These are phyloP conservation scores for Nectriaceae sp. DNA, from an alignment of 2,329 filamentous ascomycete species.

Conservation along the genomic window DNA sequence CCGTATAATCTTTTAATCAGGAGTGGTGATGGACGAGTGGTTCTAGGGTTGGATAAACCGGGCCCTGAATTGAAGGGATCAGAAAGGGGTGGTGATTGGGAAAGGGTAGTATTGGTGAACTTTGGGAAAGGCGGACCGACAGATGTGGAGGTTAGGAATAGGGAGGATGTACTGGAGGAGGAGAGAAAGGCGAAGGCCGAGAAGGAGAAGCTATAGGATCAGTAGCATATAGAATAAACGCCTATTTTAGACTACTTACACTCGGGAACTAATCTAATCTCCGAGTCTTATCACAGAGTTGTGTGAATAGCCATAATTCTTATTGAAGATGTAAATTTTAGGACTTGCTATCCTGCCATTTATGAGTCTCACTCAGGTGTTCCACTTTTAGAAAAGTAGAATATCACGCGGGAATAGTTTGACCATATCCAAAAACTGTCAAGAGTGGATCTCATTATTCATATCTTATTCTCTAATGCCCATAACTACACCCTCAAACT, in stretches of 20 bases:
- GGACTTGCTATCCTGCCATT: too few species aligned
- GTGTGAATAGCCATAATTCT: too few species aligned
- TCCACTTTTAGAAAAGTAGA: too few species aligned
- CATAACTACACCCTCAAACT: slow-evolving; percentile 10
- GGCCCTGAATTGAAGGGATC: slow-evolving; percentile 54
- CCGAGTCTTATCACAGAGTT: too few species aligned
- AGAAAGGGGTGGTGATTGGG: slow-evolving; percentile 55
- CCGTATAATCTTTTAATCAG: slow-evolving; percentile 50
- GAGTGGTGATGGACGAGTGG: slow-evolving; percentile 46
- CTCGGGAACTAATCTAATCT: too few species aligned
- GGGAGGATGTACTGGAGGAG: slow-evolving; percentile 51
- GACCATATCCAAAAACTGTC: too few species aligned
- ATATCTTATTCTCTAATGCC: slow-evolving; percentile 7
- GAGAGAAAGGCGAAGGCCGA: slow-evolving; percentile 37
- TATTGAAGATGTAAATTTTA: too few species aligned
- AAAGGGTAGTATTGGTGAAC: slow-evolving; percentile 59
- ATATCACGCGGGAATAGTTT: too few species aligned
- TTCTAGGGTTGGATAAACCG: slow-evolving; percentile 60
- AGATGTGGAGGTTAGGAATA: slow-evolving; percentile 53
- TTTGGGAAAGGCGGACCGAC: slow-evolving; percentile 54
- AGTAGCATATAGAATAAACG: not conserved
- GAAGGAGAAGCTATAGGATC: slow-evolving; percentile 29
- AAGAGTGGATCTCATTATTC: slow-evolving; percentile 18
- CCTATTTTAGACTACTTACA: too few species aligned
- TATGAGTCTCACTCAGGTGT: too few species aligned